Percentiles rank a stretch among this genome's conserved stretches.
Conservation (phyloP, 208 protist species). For the Tritrichomonas musculus region DNA sequence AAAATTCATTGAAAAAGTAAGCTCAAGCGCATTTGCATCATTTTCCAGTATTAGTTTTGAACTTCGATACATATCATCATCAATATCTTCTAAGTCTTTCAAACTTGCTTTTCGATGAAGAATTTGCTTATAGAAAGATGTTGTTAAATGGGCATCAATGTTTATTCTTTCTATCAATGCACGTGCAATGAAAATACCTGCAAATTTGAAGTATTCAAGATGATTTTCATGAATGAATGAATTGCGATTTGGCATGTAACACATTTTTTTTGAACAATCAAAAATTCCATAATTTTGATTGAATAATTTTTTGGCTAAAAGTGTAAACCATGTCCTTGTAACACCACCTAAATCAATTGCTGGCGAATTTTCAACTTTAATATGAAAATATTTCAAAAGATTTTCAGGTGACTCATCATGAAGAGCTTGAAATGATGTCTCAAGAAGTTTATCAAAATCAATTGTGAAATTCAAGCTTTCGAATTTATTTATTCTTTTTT, state of each 20-base stretch:
- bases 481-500: too few relatives aligned
- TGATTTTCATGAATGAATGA: constrained; percentile 86
- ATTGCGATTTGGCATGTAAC: constrained; percentile 85
- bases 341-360: constrained; percentile 44
- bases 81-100: constrained; percentile 84
- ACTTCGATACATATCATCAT: constrained; percentile 80
- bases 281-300: constrained; percentile 46
- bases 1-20: constrained; percentile 79
- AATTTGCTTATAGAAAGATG: constrained; percentile 93
- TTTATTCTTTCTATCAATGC: constrained; percentile 72
- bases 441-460: too few relatives aligned
- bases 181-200: constrained; percentile 62
- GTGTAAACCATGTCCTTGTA: constrained; percentile 40
- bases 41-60: constrained; percentile 81
- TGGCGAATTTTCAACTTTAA: too few relatives aligned
- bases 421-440: too few relatives aligned
- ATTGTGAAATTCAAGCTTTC: too few relatives aligned
- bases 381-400: too few relatives aligned
- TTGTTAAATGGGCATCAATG: constrained; percentile 92
- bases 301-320: constrained; percentile 39
- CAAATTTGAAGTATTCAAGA: constrained; percentile 89
- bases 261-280: constrained; percentile 25
- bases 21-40: constrained; percentile 67
- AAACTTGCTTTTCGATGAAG: constrained; percentile 74
- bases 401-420: too few relatives aligned